A percentile compares a stretch with the other conserved stretches of the same genome.
Conservation (phyloP, 805 yeast genomes). For the Metschnikowia cerradonensis region DNA sequence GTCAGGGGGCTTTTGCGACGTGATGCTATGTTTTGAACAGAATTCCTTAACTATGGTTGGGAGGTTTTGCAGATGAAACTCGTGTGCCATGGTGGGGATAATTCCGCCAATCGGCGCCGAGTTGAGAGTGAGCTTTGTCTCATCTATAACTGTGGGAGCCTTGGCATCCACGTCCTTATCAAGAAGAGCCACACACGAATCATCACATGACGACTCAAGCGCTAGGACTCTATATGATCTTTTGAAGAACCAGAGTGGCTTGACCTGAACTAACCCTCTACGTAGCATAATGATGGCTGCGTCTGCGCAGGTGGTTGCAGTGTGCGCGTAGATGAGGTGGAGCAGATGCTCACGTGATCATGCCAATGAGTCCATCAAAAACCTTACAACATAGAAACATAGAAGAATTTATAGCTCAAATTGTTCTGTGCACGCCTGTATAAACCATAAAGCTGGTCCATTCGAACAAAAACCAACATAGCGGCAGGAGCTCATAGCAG, state of each 20-base stretch:
- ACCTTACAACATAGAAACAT: background rate
- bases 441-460: background rate
- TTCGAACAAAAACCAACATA: background rate
- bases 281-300: slow-evolving; percentile 2
- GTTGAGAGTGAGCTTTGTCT: slow-evolving; percentile 61
- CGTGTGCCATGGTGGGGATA: slow-evolving; percentile 78
- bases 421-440: background rate
- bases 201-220: slow-evolving; percentile 93
- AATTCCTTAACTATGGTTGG: slow-evolving; percentile 49
- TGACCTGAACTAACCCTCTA: background rate
- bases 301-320: background rate
- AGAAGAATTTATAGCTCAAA: background rate
- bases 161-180: slow-evolving; percentile 39
- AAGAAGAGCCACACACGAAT: slow-evolving; percentile 80
- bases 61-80: slow-evolving; percentile 64
- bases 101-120: slow-evolving; percentile 76
- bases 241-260: background rate
- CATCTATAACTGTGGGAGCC: slow-evolving; percentile 51
- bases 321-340: background rate
- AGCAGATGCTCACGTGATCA: slow-evolving; percentile 1
- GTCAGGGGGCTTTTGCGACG: slow-evolving; percentile 47
- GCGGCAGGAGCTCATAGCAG: background rate
- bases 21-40: slow-evolving; percentile 33
- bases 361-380: background rate
- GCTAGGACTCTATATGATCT: slow-evolving; percentile 67